Percentiles rank a stretch among this genome's conserved stretches.
Evolutionary conservation across 495 filamentous ascomycete genomes (phyloP).

Genomic region (Penicillium paxilli): DNA sequence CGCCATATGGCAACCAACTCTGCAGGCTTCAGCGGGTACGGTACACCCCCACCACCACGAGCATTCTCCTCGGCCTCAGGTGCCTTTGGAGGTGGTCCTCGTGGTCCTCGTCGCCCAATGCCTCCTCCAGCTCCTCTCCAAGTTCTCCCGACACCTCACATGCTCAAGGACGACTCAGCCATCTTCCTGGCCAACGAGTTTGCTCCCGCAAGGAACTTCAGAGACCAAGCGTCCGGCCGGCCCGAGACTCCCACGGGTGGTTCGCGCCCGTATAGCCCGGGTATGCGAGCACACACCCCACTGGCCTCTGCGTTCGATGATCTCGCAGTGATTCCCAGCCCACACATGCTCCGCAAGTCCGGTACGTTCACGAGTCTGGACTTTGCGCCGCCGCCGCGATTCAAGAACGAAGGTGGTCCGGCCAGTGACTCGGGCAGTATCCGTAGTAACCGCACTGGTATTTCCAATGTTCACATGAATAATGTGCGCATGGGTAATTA

Average conservation of each 20-base stretch:
- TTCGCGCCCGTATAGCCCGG: conserved; percentile 68
- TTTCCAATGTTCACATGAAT: conserved; percentile 67
- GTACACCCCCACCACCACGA: conserved; percentile 56
- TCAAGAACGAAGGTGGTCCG: conserved; percentile 71
- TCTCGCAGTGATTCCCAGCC: conserved; percentile 79
- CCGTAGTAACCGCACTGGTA: conserved; percentile 77
- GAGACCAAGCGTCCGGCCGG: conserved; percentile 67
- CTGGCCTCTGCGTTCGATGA: conserved; percentile 85
- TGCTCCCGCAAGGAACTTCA: conserved; percentile 73
- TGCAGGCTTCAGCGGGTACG: conserved; percentile 45
- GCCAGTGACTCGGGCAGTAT: conserved; percentile 87
- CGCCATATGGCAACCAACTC: conserved; percentile 51
- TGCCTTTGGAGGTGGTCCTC: conserved; percentile 36
- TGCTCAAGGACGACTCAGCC: conserved; percentile 79
- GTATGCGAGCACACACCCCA: conserved; percentile 69
- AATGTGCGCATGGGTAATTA: conserved; percentile 89
- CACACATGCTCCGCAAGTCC: conserved; percentile 88
- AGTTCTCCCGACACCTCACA: conserved; percentile 80
- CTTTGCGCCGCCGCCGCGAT: conserved; percentile 90
- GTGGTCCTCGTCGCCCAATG: conserved; percentile 57
- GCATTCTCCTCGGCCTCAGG: conserved; percentile 70
- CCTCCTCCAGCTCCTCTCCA: conserved; percentile 74
- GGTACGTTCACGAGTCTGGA: conserved; percentile 87
- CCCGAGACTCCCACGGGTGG: conserved; percentile 82
- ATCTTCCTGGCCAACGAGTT: conserved; percentile 79